These are phyloP conservation scores for Mycena vulgaris DNA, from an alignment of 768 basidiomycete genomes.

Conservation along the genomic window DNA sequence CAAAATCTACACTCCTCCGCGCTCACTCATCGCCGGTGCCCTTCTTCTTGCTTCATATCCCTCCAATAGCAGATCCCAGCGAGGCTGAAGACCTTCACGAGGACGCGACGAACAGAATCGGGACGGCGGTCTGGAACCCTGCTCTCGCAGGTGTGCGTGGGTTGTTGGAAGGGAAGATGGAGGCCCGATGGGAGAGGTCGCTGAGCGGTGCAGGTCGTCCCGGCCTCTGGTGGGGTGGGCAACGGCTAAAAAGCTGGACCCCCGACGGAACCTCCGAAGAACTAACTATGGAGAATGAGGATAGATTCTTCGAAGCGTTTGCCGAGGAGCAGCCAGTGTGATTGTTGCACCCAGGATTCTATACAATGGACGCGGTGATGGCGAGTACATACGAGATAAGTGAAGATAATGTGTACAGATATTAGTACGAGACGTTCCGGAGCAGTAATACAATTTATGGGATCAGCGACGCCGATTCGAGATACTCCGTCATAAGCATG, in stretches of 20 bases:
- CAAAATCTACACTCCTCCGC: constrained; percentile 75
- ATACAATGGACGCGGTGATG: neutral
- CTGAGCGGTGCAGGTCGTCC: constrained; percentile 54
- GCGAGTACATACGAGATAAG: constrained; percentile 32
- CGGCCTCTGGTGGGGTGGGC: constrained; percentile 60
- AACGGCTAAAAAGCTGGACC: constrained; percentile 55
- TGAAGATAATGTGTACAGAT: constrained; percentile 32
- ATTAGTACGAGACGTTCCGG: constrained; percentile 4
- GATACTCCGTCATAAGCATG: constrained; percentile 61
- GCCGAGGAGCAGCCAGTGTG: constrained; percentile 1
- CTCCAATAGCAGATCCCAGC: constrained; percentile 51
- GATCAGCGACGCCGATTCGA: constrained; percentile 58
- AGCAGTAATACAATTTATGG: constrained; percentile 25
- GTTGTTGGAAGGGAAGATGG: constrained; percentile 71
- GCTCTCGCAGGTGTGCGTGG: constrained; percentile 71
- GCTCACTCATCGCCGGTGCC: constrained; percentile 85
- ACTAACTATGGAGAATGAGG: constrained; percentile 24
- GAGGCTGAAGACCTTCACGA: constrained; percentile 17
- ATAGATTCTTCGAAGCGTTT: constrained; percentile 19
- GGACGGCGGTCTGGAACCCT: constrained; percentile 78
- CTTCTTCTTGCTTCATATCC: constrained; percentile 85
- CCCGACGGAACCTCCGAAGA: constrained; percentile 41
- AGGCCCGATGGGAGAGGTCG: constrained; percentile 77
- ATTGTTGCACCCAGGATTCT: too few species aligned
- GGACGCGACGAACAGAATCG: constrained; percentile 46